phyloP scores from a whole-genome alignment of 176 grass and related monocot genomes.

The Hordeum vulgare region MorexV3_pseudomolecules_assembly NC_058520.1:510929370-510929869 shows the following conservation, averaged over 20 bases:
- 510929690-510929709: neutral
- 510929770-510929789: neutral
- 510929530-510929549: neutral
- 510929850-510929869: neutral
- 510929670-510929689: neutral
- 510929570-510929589: no score
- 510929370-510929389: no score
- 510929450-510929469: neutral
- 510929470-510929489: neutral
- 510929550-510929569: neutral
- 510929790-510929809: neutral
- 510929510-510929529: neutral
- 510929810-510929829: neutral
- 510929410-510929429: neutral
- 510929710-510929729: neutral
- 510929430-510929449: neutral
- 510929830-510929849: neutral
- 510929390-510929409: neutral
- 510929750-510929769: neutral
- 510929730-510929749: neutral
- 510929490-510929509: neutral
- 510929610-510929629: no score
- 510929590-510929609: no score
- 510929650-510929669: neutral
- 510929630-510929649: neutral